phyloP scores from a whole-genome alignment of 176 grass and related monocot species.

The maize (Zea mays) region DNA sequence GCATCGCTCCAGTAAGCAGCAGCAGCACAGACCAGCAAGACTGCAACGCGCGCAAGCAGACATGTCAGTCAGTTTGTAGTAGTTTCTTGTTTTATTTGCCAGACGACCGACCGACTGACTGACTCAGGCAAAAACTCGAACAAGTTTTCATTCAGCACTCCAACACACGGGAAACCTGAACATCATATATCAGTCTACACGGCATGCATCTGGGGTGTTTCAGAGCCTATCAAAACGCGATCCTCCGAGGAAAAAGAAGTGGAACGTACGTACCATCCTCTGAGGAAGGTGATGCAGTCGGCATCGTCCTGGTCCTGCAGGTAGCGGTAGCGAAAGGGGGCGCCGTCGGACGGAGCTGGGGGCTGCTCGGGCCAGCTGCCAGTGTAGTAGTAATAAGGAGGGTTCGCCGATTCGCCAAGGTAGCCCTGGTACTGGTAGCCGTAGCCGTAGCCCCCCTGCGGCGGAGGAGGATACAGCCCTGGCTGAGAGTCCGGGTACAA shows the following conservation, averaged over 20 bases:
- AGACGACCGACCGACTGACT: too few relatives aligned
- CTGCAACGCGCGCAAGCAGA: conserved; percentile 11
- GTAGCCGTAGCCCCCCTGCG: neutral
- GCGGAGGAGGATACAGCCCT: conserved; percentile 7
- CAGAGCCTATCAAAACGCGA: too few relatives aligned
- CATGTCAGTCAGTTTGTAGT: too few relatives aligned
- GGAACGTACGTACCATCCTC: conserved; percentile 38
- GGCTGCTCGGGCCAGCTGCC: neutral
- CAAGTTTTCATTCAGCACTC: too few relatives aligned
- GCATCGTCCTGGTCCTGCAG: conserved; percentile 12
- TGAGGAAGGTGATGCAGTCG: conserved; percentile 50
- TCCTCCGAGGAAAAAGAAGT: neutral
- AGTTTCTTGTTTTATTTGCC: too few relatives aligned
- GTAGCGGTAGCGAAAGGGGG: conserved; percentile 31
- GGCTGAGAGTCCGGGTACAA: conserved; percentile 12
- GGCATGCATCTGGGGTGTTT: too few relatives aligned
- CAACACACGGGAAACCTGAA: too few relatives aligned
- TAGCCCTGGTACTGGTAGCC: conserved; percentile 25
- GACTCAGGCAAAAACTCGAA: too few relatives aligned
- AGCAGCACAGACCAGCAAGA: conserved; percentile 38
- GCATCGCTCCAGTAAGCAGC: conserved; percentile 32
- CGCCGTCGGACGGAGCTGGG: neutral
- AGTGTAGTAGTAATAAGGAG: neutral
- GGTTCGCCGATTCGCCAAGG: neutral
- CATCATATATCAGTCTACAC: too few relatives aligned